Conservation (phyloP, 164 flowering plant species). For the Vitis cinerea region DNA sequence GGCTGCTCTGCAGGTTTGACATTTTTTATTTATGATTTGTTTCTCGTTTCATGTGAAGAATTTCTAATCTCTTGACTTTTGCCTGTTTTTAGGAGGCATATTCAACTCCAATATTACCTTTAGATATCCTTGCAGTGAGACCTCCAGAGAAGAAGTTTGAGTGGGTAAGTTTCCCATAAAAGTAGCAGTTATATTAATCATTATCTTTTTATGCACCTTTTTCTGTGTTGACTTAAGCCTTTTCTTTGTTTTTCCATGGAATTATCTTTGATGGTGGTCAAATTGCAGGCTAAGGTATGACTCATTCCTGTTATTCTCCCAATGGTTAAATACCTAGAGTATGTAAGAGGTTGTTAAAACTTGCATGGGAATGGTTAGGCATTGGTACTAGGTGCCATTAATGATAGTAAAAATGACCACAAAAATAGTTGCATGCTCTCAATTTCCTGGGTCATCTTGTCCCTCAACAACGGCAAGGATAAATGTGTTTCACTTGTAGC, state of each 20-base stretch:
- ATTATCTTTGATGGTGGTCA: slow-evolving; percentile 16
- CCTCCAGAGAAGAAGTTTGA: slow-evolving; percentile 79
- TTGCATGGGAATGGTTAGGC: background rate
- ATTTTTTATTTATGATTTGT: background rate
- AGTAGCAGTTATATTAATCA: background rate
- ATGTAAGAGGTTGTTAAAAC: background rate
- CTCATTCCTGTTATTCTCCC: background rate
- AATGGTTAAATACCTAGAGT: background rate
- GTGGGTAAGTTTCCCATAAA: slow-evolving; percentile 45
- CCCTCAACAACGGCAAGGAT: too few species aligned
- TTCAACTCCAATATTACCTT: slow-evolving; percentile 76
- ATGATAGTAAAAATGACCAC: too few species aligned
- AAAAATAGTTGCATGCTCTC: too few species aligned
- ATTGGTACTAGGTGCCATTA: too few species aligned
- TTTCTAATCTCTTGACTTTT: slow-evolving; percentile 10
- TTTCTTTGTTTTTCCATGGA: slow-evolving; percentile 22
- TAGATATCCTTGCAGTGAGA: slow-evolving; percentile 85
- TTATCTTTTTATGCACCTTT: background rate
- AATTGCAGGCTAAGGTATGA: slow-evolving; percentile 78
- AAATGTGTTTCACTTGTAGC: too few species aligned
- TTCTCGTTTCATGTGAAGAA: background rate
- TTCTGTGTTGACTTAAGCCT: slow-evolving; percentile 5
- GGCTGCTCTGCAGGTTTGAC: slow-evolving; percentile 71
- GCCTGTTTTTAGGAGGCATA: slow-evolving; percentile 56
- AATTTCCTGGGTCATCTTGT: too few species aligned